Percentiles rank a stretch among this genome's conserved stretches.
Evolutionary conservation across 495 filamentous ascomycete genomes (phyloP).

Genomic region (Penicillium paradoxum): DNA sequence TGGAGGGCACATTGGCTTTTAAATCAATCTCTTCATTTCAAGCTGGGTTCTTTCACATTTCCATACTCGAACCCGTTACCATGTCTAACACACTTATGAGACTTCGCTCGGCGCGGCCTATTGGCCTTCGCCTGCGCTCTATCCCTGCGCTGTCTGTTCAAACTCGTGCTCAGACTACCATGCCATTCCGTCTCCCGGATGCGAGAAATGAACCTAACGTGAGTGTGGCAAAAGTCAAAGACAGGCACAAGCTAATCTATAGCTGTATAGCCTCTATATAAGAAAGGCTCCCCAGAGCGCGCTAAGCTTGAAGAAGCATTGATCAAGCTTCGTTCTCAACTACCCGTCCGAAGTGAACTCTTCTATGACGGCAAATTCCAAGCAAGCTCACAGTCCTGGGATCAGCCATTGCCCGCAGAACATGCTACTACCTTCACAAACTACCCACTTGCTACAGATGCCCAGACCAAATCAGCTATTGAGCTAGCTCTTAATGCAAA

Average conservation of each 20-base stretch:
- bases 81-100: slow-evolving; percentile 22
- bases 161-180: slow-evolving; percentile 26
- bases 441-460: slow-evolving; percentile 66
- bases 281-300: slow-evolving; percentile 66
- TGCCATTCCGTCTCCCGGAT: slow-evolving; percentile 33
- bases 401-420: slow-evolving; percentile 69
- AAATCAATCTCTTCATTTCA: not conserved
- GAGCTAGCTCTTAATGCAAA: slow-evolving; percentile 77
- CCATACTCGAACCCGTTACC: not conserved
- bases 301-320: slow-evolving; percentile 61
- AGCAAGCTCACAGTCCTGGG: slow-evolving; percentile 19
- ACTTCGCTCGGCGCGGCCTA: slow-evolving; percentile 15
- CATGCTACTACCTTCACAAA: slow-evolving; percentile 65
- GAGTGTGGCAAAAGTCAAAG: slow-evolving; percentile 9
- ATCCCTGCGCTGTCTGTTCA: slow-evolving; percentile 14
- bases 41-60: slow-evolving; percentile 2
- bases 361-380: slow-evolving; percentile 57
- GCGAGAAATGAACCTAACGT: slow-evolving; percentile 37
- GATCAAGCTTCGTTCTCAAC: slow-evolving; percentile 43
- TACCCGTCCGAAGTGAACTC: slow-evolving; percentile 40
- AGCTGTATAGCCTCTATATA: slow-evolving; percentile 60
- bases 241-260: not conserved
- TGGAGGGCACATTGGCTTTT: slow-evolving; percentile 3
- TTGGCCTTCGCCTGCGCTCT: slow-evolving; percentile 12
- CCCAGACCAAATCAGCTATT: slow-evolving; percentile 69